These are phyloP conservation scores for Apiospora phragmitis DNA, from an alignment of 2,329 filamentous ascomycete genomes.

Conservation along the genomic window DNA sequence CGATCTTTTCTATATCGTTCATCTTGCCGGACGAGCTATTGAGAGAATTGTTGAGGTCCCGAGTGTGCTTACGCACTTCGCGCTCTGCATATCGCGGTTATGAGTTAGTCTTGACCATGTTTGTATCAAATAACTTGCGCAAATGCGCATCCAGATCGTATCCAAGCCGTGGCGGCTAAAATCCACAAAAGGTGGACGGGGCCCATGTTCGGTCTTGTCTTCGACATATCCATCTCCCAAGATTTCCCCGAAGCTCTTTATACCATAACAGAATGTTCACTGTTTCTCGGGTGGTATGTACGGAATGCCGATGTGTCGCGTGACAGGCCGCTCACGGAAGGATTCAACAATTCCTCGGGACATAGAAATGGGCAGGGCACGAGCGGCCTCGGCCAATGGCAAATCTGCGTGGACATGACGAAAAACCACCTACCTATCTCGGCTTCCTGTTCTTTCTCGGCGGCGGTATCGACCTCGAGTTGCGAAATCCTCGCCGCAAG, in stretches of 20 bases:
- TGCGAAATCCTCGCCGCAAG: conserved; percentile 93
- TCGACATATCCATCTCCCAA: not conserved
- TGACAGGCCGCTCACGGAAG: not conserved
- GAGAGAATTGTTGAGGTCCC: conserved; percentile 66
- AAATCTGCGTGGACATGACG: not conserved
- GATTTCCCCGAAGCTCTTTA: not conserved
- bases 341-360: not conserved
- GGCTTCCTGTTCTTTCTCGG: conserved; percentile 91
- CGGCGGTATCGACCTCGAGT: conserved; percentile 87
- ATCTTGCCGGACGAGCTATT: conserved; percentile 88
- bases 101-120: not conserved
- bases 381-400: not conserved
- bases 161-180: not conserved
- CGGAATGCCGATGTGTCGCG: not conserved
- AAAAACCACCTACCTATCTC: conserved; percentile 74
- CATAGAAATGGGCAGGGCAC: not conserved
- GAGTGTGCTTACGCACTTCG: conserved; percentile 55
- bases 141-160: not conserved
- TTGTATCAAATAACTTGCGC: not conserved
- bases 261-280: not conserved
- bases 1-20: conserved; percentile 87
- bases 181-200: not conserved
- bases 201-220: not conserved
- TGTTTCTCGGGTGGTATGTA: not conserved
- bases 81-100: conserved; percentile 14